These are phyloP conservation scores for Durio zibethinus DNA, from an alignment of 345 rosid genomes.

Conservation along the genomic window DNA sequence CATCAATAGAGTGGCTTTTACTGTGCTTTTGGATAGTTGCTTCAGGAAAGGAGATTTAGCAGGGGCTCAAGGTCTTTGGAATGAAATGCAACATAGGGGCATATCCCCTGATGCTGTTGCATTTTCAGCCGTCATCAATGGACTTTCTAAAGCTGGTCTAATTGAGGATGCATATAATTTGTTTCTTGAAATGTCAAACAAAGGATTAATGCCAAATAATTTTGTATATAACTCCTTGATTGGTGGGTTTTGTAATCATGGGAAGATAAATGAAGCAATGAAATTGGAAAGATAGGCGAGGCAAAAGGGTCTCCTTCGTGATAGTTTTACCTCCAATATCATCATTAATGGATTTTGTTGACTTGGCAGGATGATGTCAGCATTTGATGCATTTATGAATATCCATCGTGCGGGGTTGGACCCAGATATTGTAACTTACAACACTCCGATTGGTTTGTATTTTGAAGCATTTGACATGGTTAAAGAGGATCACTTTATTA, in stretches of 20 bases:
- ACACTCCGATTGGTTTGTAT: constrained; percentile 62
- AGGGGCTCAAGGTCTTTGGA: constrained; percentile 60
- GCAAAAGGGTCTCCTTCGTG: constrained; percentile 57
- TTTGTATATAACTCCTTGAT: constrained; percentile 65
- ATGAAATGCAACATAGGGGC: constrained; percentile 52
- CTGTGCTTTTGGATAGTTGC: constrained; percentile 64
- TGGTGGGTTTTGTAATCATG: constrained; percentile 52
- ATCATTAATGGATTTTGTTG: constrained; percentile 65
- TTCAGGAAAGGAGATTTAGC: constrained; percentile 43
- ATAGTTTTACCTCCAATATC: constrained; percentile 53
- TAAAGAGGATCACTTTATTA: constrained; percentile 42
- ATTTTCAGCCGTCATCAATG: constrained; percentile 64
- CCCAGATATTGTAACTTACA: constrained; percentile 67
- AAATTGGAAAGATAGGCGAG: constrained; percentile 55
- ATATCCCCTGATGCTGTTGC: constrained; percentile 57
- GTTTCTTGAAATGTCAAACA: constrained; percentile 53
- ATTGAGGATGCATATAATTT: constrained; percentile 54
- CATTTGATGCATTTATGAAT: constrained; percentile 37
- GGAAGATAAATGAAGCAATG: constrained; percentile 50
- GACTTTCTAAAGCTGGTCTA: constrained; percentile 56
- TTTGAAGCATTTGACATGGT: constrained; percentile 53
- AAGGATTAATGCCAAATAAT: constrained; percentile 60
- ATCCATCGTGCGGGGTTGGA: constrained; percentile 47
- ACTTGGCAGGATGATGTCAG: constrained; percentile 49
- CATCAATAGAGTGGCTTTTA: constrained; percentile 50